Conservation (phyloP, 164 flowering plant genomes). For the Tetrastigma voinierianum region DNA sequence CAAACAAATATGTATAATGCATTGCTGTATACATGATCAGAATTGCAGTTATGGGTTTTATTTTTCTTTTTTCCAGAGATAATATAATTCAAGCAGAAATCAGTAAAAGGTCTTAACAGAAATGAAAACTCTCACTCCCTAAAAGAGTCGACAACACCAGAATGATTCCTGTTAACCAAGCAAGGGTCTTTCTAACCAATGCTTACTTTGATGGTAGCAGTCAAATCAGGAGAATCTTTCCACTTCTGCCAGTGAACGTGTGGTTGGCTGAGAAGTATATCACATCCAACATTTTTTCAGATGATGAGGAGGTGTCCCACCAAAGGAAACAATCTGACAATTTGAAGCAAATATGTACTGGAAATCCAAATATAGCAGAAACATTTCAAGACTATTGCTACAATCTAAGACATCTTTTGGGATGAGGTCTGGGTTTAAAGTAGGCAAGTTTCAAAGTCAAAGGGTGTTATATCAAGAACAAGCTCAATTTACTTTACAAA, state of each 20-base stretch:
- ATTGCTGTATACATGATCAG: too few species aligned
- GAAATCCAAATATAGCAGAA: too few species aligned
- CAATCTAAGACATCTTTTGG: too few species aligned
- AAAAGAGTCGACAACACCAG: constrained; percentile 76
- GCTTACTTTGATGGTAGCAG: constrained; percentile 26
- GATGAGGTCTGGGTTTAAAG: too few species aligned
- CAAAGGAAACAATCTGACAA: constrained; percentile 70
- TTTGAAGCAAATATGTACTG: constrained; percentile 12
- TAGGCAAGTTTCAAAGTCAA: too few species aligned
- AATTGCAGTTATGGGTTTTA: too few species aligned
- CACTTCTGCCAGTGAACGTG: constrained; percentile 59
- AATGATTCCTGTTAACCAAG: constrained; percentile 92
- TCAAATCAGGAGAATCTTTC: constrained; percentile 14
- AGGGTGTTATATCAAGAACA: too few species aligned
- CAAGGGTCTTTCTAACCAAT: constrained; percentile 73
- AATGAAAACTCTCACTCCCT: constrained; percentile 74
- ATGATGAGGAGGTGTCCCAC: constrained; percentile 20
- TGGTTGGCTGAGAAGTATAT: constrained; percentile 32
- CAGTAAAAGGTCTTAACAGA: neutral
- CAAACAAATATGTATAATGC: too few species aligned
- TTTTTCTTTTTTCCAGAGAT: too few species aligned
- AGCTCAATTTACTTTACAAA: too few species aligned
- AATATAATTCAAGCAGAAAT: neutral
- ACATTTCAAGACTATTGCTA: too few species aligned
- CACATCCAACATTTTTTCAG: constrained; percentile 44